Evolutionary conservation across 129 eudicot genomes (phyloP).

Genomic region (Cynara cardunculus): DNA sequence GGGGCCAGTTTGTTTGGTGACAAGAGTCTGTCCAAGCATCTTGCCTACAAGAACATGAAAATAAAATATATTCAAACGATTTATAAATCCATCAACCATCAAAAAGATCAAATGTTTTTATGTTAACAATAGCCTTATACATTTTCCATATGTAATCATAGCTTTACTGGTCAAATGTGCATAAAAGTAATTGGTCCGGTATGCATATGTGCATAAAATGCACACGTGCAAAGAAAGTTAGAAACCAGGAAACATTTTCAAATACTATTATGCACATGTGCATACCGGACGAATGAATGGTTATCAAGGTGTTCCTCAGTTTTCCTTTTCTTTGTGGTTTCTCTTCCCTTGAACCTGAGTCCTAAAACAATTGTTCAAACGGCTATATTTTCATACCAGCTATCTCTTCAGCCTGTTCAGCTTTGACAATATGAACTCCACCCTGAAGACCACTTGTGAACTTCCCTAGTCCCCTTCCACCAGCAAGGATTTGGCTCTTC

Average conservation of each 20-base stretch:
- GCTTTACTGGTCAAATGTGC: background rate
- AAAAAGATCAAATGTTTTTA: background rate
- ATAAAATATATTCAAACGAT: background rate
- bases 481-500: slow-evolving; percentile 95
- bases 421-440: slow-evolving; percentile 92
- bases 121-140: background rate
- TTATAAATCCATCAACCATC: background rate
- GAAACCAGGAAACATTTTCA: background rate
- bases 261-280: background rate
- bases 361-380: background rate
- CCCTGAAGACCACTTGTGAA: slow-evolving; percentile 91
- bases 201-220: background rate
- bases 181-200: background rate
- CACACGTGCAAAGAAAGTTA: background rate
- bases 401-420: slow-evolving; percentile 75
- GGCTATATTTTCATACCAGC: slow-evolving; percentile 52
- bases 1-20: slow-evolving; percentile 93
- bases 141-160: background rate
- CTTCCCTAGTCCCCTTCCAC: slow-evolving; percentile 98
- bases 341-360: background rate
- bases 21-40: slow-evolving; percentile 99
- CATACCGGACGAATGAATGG: background rate
- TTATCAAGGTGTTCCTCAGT: background rate
- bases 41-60: slow-evolving; percentile 57
- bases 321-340: background rate